A percentile compares a stretch with the other conserved stretches of the same genome.
These are phyloP conservation scores for Globisporangium middletonii DNA, from an alignment of 352 stramenopile species.

Conservation along the genomic window DNA sequence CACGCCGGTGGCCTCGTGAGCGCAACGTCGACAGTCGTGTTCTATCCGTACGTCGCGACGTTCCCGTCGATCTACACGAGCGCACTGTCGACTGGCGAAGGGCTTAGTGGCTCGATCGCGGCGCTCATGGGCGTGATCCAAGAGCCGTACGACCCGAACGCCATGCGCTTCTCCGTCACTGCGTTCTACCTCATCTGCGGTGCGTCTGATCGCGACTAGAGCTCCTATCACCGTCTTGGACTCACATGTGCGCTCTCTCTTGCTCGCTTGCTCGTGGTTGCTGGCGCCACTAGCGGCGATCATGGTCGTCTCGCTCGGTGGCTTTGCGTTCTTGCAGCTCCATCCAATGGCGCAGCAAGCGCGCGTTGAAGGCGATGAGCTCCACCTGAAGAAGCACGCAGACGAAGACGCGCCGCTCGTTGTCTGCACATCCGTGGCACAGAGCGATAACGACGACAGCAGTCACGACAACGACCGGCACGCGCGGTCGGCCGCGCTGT, in stretches of 20 bases:
- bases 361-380: slow-evolving; percentile 5
- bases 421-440: neutral
- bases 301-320: slow-evolving; percentile 43
- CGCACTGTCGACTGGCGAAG: slow-evolving; percentile 54
- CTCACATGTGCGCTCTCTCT: too few species aligned
- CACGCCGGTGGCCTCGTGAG: slow-evolving; percentile 64
- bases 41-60: slow-evolving; percentile 64
- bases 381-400: neutral
- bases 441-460: slow-evolving; percentile 11
- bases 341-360: slow-evolving; percentile 29
- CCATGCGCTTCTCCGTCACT: slow-evolving; percentile 51
- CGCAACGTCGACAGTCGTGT: slow-evolving; percentile 63
- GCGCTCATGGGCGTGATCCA: slow-evolving; percentile 55
- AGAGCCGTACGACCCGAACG: slow-evolving; percentile 31
- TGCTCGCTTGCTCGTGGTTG: too few species aligned
- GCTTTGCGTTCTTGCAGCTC: slow-evolving; percentile 49
- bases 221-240: too few species aligned
- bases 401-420: slow-evolving; percentile 28
- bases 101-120: slow-evolving; percentile 53
- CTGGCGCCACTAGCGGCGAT: slow-evolving; percentile 23
- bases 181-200: slow-evolving; percentile 57
- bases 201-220: slow-evolving; percentile 11
- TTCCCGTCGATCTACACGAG: slow-evolving; percentile 65
- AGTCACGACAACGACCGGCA: slow-evolving; percentile 1
- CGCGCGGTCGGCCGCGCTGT: slow-evolving; percentile 1